Evolutionary conservation across 31 red algal genomes (phyloP), one percentile per base, ranked within the genome.

Genomic region (Porphyra umbilicalis): DNA sequence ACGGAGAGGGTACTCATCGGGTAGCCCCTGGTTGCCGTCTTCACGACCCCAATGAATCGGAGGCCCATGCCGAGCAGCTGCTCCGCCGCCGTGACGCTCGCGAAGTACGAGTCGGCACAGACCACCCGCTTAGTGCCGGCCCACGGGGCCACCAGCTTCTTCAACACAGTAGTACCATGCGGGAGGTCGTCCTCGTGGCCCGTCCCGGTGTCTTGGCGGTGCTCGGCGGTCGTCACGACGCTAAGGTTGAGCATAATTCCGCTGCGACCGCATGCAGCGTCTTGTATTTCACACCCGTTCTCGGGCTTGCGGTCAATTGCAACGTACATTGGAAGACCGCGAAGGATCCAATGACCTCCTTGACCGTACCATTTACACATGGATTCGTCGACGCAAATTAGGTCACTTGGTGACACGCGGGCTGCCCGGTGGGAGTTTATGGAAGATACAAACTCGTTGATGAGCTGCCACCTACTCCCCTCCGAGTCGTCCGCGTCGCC

Each of bases 41-140:
- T 86, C 36, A 86, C 77, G 32, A 81, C 77, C 10, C 84, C 84
- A 42, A 36, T 86, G 38, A 86, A 81, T 14, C 84, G 77, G 11
- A 86, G 82, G 25, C 77, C 84, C 38, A 86, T 39, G 13, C 34
- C 34, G 32, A 33, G 31, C 32, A 81, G 77, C 38, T 35, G 32
- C 77, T 18, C 29, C 14, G 84, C 77, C 16, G 84, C 81, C 77
- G 76, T 81, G n/a, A 86, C 78, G 39, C 77, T 80, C 31, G 78
- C 84, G 16, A 86, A 86, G 31, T 32, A 81, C 37, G 77, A 86
- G 38, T 86, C 84, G 25, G 77, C 84, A 35, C 84, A 86, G 11
- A 86, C 77, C 11, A 81, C 29, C 11, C 77, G 78, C 31, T 32
- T 86, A 25, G 75, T 71, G 33, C 68, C 32, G 80, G 68, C 32